Evolutionary conservation across 169 alveolate genomes (phyloP), one percentile per base, ranked within the genome.

Genomic region (Plasmodium gaboni): DNA sequence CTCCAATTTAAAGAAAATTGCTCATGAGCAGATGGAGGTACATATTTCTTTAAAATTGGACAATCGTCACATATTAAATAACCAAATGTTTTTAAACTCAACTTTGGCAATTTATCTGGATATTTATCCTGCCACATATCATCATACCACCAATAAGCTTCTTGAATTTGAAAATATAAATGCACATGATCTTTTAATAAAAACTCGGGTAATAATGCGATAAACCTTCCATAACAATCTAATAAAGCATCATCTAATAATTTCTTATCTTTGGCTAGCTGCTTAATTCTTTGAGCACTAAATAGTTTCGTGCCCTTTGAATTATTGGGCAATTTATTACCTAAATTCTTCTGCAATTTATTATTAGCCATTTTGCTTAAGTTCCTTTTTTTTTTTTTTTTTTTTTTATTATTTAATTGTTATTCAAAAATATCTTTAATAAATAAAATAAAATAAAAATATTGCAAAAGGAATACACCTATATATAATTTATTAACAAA

Each of bases 101-200:
- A 88, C 48, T 90, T 86, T 26, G 96, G 96, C 13, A 96, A 88
- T 26, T 88, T 88, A 67, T 78, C 93, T 22, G 96, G 93, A 76
- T 96, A 87, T 87, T 93, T 94, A 44, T 92, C 97, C 59, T 87
- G 94, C 98, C 98, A 96, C 93, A 95, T 94, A 80, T 96, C 98
- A 83, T 94, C 94, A 83, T 96, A 96, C 98, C 98, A 96, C 98
- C 98, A 96, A 80, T 91, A 96, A 13, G 98, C 98, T 46, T 96
- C 98, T 53, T 96, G 98, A 28, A 96, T 83, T 86, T 94, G 97
- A 88, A 96, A 96, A 85, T 95, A 96, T 55, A 96, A 93, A 50
- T 95, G 98, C 22, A 96, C 94, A 53, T 93, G 96, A 87, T 96
- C 98, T 59, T 94, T 90, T 74, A 96, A 93, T 46, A 95, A 91